Base-by-base conservation (phyloP, 1,139 yeast genomes). In the Casaregolazyma suthepensis region DNA sequence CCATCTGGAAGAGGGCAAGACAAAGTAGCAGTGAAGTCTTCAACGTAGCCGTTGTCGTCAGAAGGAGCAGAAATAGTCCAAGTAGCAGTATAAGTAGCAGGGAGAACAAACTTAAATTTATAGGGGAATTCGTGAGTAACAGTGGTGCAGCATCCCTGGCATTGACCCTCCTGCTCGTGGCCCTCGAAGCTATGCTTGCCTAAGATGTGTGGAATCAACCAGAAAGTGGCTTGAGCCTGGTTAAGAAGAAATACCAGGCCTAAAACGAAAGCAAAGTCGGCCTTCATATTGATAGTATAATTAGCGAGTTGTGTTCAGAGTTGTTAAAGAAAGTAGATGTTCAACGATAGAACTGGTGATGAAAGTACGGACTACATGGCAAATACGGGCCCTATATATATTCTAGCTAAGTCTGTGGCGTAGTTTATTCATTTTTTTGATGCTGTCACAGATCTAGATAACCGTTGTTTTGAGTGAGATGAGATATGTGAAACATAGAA, bases 41-140 rank as follows among this genome's bases (percentile, higher is more conserved):
- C 61, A 43, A 59, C 59, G 37, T 53, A 52, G 12, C 66, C 66
- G 43, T 48, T 49, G 4, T 53, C 53, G 17, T 55, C 57, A 42
- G 53, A 55, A 31, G 67, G 67, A 19, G 67, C 66, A n/a, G 59
- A 53, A 17, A 64, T 63, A 29, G 62, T 61, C 67, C 67, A 64
- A 5, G 59, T 59, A 29, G 65, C 65, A n/a, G 55, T 45, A 19
- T 51, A 47, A 3, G 52, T 48, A 19, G 44, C 50, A 17, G 53
- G 53, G 51, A 57, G 54, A 49, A 62, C 51, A 12, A 57, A 49
- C 46, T 59, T 57, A 42, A 57, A 54, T 35, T 53, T 60, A 52
- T 62, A 63, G 5, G 57, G 50, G 52, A 61, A 62, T 9, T 57
- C 50, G 22, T 56, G 56, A 4, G 56, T 52, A 17, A 64, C 62